These are phyloP conservation scores for Malassezia restricta DNA, from an alignment of 1,284 basidiomycete genomes.

Conservation along the genomic window DNA sequence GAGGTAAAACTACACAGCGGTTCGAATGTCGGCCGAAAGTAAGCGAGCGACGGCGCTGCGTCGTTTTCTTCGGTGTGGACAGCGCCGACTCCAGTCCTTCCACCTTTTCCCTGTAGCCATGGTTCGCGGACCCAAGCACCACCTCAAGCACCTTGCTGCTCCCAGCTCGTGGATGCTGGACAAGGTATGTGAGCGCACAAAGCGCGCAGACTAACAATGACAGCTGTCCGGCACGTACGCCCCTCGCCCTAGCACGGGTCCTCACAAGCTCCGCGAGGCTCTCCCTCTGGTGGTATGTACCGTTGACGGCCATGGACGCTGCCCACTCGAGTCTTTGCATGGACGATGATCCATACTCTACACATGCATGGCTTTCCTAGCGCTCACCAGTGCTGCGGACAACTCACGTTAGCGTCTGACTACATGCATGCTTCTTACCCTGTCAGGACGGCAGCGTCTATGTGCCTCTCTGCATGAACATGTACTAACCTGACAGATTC, in stretches of 20 bases:
- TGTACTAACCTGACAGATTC: slow-evolving; percentile 51
- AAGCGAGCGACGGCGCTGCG: not conserved
- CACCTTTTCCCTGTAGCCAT: slow-evolving; percentile 16
- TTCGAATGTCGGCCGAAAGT: slow-evolving; percentile 11
- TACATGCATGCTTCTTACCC: not conserved
- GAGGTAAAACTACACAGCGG: slow-evolving; percentile 11
- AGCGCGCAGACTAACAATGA: not conserved
- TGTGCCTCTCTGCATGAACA: not conserved
- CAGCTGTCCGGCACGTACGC: slow-evolving; percentile 86
- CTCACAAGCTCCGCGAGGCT: slow-evolving; percentile 96
- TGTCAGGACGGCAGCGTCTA: not conserved
- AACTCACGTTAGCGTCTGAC: slow-evolving; percentile 12
- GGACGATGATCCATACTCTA: slow-evolving; percentile 8
- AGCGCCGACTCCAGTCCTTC: slow-evolving; percentile 5
- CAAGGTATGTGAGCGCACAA: slow-evolving; percentile 51
- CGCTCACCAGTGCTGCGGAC: slow-evolving; percentile 5
- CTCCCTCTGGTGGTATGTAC: slow-evolving; percentile 52
- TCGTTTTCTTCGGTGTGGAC: slow-evolving; percentile 15
- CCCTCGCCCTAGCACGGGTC: slow-evolving; percentile 89
- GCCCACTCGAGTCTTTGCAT: not conserved
- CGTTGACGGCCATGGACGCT: not conserved
- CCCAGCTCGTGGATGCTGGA: slow-evolving; percentile 99
- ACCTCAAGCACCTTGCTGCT: slow-evolving; percentile 92
- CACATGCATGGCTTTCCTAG: slow-evolving; percentile 20
- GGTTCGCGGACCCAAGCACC: slow-evolving; percentile 88